A percentile compares a stretch with the other conserved stretches of the same genome.
These are phyloP conservation scores for Phytophthora colocasiae DNA, from an alignment of 352 stramenopile species.

Conservation along the genomic window DNA sequence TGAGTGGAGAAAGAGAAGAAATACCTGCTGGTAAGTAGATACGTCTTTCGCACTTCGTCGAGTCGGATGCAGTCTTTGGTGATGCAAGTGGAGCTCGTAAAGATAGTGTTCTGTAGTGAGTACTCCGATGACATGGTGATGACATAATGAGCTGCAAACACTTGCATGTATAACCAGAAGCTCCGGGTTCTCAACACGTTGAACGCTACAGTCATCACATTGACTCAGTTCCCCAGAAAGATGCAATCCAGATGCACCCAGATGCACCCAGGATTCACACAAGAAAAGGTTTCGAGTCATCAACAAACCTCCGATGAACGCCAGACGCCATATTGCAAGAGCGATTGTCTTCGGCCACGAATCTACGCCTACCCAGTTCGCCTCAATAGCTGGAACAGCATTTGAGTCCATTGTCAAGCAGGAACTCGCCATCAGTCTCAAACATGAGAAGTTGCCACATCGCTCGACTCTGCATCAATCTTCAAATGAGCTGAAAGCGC, in stretches of 20 bases:
- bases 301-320: slow-evolving; percentile 69
- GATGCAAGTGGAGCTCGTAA: no score
- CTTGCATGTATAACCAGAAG: slow-evolving; percentile 67
- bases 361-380: slow-evolving; percentile 63
- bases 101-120: no score
- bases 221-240: slow-evolving; percentile 59
- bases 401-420: slow-evolving; percentile 60
- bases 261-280: slow-evolving; percentile 48
- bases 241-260: slow-evolving; percentile 48
- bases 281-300: slow-evolving; percentile 65
- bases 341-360: slow-evolving; percentile 59
- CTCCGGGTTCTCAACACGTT: slow-evolving; percentile 53
- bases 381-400: slow-evolving; percentile 55
- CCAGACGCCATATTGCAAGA: slow-evolving; percentile 51
- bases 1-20: no score
- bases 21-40: no score
- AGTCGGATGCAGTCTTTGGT: no score
- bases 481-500: slow-evolving; percentile 64
- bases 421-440: slow-evolving; percentile 60
- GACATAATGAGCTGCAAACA: slow-evolving; percentile 36
- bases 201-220: slow-evolving; percentile 58
- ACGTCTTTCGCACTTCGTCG: no score
- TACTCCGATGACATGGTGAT: no score
- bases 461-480: slow-evolving; percentile 63
- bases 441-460: slow-evolving; percentile 86